Conservation (phyloP, 1,284 basidiomycete species). For the Heliocybe sulcata region DNA sequence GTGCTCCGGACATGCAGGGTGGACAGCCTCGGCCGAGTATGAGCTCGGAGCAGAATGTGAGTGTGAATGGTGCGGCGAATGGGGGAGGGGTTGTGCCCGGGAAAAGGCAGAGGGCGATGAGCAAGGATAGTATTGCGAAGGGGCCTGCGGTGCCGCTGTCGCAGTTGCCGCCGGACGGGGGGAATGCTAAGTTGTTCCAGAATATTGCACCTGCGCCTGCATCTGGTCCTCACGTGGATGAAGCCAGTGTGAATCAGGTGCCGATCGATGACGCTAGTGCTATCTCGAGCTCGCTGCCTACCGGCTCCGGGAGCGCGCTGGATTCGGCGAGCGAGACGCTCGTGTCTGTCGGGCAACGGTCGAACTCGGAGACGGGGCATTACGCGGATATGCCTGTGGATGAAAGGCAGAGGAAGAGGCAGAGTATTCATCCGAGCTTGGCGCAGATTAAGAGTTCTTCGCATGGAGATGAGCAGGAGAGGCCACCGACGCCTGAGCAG, state of each 20-base stretch:
- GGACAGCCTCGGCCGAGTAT: constrained; percentile 46
- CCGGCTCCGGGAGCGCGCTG: constrained; percentile 30
- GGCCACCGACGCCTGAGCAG: constrained; percentile 55
- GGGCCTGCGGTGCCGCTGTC: constrained; percentile 53
- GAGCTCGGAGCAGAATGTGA: constrained; percentile 34
- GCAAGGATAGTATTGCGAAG: constrained; percentile 61
- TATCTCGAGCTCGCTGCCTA: constrained; percentile 50
- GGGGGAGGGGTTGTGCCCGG: constrained; percentile 18
- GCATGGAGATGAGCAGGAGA: constrained; percentile 26
- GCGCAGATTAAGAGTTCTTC: constrained; percentile 42
- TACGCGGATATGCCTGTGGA: constrained; percentile 54
- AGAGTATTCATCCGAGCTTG: constrained; percentile 49
- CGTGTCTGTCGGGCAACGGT: constrained; percentile 38
- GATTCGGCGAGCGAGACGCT: constrained; percentile 29
- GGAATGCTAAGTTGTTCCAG: constrained; percentile 58
- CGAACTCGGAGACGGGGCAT: constrained; percentile 74
- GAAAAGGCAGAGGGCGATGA: constrained; percentile 26
- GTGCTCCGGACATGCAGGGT: not conserved
- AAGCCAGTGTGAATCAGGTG: constrained; percentile 30
- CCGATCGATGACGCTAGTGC: constrained; percentile 43
- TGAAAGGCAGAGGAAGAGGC: constrained; percentile 28
- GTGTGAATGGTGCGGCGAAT: constrained; percentile 24
- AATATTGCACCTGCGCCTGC: not conserved
- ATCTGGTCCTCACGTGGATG: constrained; percentile 14
- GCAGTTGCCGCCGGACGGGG: constrained; percentile 44